These are phyloP conservation scores for Leersia perrieri DNA, from an alignment of 176 grass and related monocot species.

Conservation along the genomic window DNA sequence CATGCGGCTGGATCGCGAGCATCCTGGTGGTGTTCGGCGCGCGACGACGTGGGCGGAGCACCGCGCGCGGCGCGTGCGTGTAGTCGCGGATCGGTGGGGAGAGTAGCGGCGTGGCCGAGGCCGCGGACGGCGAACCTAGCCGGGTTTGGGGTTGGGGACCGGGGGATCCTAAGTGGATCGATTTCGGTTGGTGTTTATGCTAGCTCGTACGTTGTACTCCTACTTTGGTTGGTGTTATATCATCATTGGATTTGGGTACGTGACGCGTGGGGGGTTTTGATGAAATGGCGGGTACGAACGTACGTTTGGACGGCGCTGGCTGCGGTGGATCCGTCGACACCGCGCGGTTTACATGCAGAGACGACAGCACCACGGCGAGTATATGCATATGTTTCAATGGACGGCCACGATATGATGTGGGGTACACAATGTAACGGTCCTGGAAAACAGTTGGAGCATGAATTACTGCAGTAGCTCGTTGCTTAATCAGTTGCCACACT, in stretches of 20 bases:
- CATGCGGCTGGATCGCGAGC: background rate
- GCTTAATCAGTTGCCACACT: too few relatives aligned
- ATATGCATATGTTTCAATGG: too few relatives aligned
- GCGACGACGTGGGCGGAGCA: background rate
- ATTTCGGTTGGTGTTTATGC: background rate
- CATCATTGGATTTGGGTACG: too few relatives aligned
- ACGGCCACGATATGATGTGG: too few relatives aligned
- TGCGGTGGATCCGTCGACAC: too few relatives aligned
- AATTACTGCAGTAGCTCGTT: too few relatives aligned
- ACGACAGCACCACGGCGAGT: background rate
- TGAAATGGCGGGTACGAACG: background rate
- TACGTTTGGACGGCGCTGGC: too few relatives aligned
- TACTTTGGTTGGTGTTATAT: too few relatives aligned
- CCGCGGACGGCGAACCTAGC: constrained; percentile 6
- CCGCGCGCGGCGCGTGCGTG: background rate
- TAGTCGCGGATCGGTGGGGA: background rate
- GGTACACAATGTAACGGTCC: too few relatives aligned
- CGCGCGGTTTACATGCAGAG: background rate
- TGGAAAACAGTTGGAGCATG: too few relatives aligned
- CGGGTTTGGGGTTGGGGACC: background rate
- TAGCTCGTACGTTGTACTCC: background rate
- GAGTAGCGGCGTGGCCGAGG: background rate
- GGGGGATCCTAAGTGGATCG: constrained; percentile 15
- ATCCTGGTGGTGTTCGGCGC: background rate
- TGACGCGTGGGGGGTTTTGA: too few relatives aligned